Evolutionary conservation across 2,329 filamentous ascomycete genomes (phyloP), one percentile per base, ranked within the genome.

Genomic region (Penicillium rolfsii): DNA sequence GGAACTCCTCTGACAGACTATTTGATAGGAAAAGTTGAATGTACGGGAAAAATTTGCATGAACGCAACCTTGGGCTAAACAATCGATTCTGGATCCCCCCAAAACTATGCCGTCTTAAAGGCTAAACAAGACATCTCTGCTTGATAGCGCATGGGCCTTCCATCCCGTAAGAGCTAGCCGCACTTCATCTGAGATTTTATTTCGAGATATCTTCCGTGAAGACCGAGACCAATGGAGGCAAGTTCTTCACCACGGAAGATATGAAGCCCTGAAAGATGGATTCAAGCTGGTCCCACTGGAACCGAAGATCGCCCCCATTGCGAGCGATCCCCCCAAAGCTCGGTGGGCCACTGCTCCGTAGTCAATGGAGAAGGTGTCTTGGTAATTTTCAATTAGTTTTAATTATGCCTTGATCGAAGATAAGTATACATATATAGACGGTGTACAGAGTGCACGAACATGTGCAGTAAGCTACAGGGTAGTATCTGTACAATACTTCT

Each of bases 231-330:
- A 50, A 22, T 14, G 14, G 24, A 22, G 48, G 35, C 28, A 50
- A 33, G n/a, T n/a, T 8, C 26, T 12, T 33, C 16, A 19, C 28
- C 28, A 22, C 16, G 48, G 35, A n/a, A 30, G 22, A 35, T n/a
- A 56, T 41, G 48, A 46, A n/a, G 22, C 22, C 28, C 50, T 41
- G 48, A 40, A 57, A 41, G 36, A 54, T 55, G 49, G 11, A 19
- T 35, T 14, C 30, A 22, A 50, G 48, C 28, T 35, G 48, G 48
- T 52, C 49, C 55, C 48, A 33, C 45, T 55, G 54, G 57, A 48
- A 49, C 60, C 49, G 57, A 46, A 45, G 50, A 63, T 60, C 57
- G 33, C 35, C 49, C 54, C 54, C 43, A 57, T 36, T 53, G 36
- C 40, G 40, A 22, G 40, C 9, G 12, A 35, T 22, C 28, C 5